Base-by-base conservation (phyloP, 2,329 filamentous ascomycete species). In the Parastagonospora nodorum region DNA sequence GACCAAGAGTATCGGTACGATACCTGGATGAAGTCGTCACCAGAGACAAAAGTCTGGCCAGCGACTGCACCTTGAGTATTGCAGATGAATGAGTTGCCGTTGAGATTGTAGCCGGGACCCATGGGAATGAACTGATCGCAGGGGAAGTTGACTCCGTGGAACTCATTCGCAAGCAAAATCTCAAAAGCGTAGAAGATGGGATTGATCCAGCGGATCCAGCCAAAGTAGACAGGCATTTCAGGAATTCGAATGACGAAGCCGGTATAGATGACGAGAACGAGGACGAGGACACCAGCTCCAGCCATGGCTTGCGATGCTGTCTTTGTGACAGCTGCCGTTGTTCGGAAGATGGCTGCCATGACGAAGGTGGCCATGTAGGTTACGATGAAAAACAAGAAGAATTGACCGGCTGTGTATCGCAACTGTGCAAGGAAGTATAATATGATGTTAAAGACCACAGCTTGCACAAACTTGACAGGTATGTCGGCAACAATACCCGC, bases 401-500 rank as follows among this genome's bases (percentile, higher is more conserved):
- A 96, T 1, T 87, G 77, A 1, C 85, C 87, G 0, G 89, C 76
- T 42, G 87, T 85, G 33, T 89, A 82, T 40, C 88, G 83, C 27
- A 97, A 77, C 55, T 90, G 87, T 0, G 89, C 86, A 82, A 96
- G 86, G 74, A 96, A 96, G 76, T 96, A 96, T 5, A 96, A 74
- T 0, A 84, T 81, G 14, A 92, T 55, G 70, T 96, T 94, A 78
- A 96, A 95, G 4, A 84, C 74, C 50, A 92, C 78, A 1, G 84
- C 77, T 58, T 90, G 90, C 4, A 75, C 33, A 4, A 95, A 74
- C 70, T 93, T 96, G 72, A 90, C 89, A 0, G 92, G 92, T 73
- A 95, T 75, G 61, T 96, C 92, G 57, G 84, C 87, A 12, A 96
- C 74, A 83, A 96, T 92, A 2, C 89, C 93, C 0, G 89, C 85